These are phyloP conservation scores for Neurospora sp. DNA, from an alignment of 495 filamentous ascomycete species.

Conservation along the genomic window DNA sequence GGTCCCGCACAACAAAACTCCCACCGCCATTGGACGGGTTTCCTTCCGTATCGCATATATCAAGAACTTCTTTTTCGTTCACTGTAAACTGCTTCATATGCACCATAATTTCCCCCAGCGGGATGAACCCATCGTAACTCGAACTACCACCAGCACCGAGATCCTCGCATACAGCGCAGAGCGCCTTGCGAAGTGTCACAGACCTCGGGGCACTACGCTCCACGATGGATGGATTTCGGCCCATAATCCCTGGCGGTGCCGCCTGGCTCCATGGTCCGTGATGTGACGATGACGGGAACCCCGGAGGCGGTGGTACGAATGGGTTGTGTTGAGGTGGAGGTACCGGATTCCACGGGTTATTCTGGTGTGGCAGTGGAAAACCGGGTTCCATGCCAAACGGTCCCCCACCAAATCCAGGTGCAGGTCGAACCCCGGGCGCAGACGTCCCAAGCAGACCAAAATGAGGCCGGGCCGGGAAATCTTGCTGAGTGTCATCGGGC, in stretches of 20 bases:
- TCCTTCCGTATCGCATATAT: slow-evolving; percentile 86
- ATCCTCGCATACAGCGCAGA: slow-evolving; percentile 39
- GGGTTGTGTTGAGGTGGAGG: slow-evolving; percentile 8
- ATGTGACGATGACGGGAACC: slow-evolving; percentile 13
- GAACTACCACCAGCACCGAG: slow-evolving; percentile 25
- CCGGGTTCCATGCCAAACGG: slow-evolving; percentile 21
- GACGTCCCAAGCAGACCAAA: slow-evolving; percentile 6
- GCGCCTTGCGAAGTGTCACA: slow-evolving; percentile 37
- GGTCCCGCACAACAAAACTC: slow-evolving; percentile 55
- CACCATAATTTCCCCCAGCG: slow-evolving; percentile 52
- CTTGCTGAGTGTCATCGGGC: slow-evolving; percentile 29
- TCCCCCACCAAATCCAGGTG: slow-evolving; percentile 7
- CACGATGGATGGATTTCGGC: slow-evolving; percentile 11
- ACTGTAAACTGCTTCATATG: slow-evolving; percentile 58
- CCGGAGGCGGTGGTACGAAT: slow-evolving; percentile 11
- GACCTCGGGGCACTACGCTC: slow-evolving; percentile 26
- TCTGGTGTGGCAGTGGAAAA: slow-evolving; percentile 6
- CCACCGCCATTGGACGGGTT: slow-evolving; percentile 83
- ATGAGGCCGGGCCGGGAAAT: slow-evolving; percentile 6
- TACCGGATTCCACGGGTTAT: slow-evolving; percentile 19
- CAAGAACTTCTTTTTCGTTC: slow-evolving; percentile 62
- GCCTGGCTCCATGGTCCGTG: slow-evolving; percentile 18
- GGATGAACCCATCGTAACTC: slow-evolving; percentile 49
- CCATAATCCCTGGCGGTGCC: slow-evolving; percentile 16
- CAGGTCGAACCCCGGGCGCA: slow-evolving; percentile 17